Evolutionary conservation across 345 rosid genomes (phyloP), one percentile per base, ranked within the genome.

Genomic region (Citrus cavaleriei): DNA sequence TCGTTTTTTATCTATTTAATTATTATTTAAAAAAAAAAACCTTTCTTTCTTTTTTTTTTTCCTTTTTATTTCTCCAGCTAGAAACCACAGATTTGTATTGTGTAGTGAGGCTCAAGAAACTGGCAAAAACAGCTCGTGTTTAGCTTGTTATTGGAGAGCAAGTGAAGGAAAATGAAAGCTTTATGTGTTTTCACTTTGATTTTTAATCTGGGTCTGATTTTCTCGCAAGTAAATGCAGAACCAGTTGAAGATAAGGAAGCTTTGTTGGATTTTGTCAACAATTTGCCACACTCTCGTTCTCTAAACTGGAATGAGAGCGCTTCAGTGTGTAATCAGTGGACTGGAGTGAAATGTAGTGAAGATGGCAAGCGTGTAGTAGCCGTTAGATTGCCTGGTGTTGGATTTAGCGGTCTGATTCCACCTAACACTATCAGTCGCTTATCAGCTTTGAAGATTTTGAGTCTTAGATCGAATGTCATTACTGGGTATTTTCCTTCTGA

Each of bases 341-440:
- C 79, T 34, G 98, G 99, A 74, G 87, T 96, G 72, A 84, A 88
- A 79, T 96, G 99, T 82, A 90, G 79, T 62, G 22, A 32, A 70
- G 88, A 88, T 80, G 81, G 73, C 78, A 81, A 92, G 51, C 91
- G 87, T 7, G 79, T 96, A 9, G 78, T 86, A 38, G 77, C 97
- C 27, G 81, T 96, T 73, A 85, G 99, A 81, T 86, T 96, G 76
- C 99, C 99, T 19, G 99, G 90, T 3, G 83, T 90, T 75, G 98
- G 98, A 59, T 91, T 96, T 66, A 80, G 82, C 46, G 97, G 97
- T 30, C 89, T 85, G 6, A 85, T 96, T 83, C 94, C 97, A 2
- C 85, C 94, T 51, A 79, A 90, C 68, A 91, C 98, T 34, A 87
- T 96, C 13, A 84, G 93, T 70, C 90, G 95, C 66, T 91, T 94